phyloP scores from a whole-genome alignment of 1,284 basidiomycete species.

The Stygiomarasmius scandens region DNA sequence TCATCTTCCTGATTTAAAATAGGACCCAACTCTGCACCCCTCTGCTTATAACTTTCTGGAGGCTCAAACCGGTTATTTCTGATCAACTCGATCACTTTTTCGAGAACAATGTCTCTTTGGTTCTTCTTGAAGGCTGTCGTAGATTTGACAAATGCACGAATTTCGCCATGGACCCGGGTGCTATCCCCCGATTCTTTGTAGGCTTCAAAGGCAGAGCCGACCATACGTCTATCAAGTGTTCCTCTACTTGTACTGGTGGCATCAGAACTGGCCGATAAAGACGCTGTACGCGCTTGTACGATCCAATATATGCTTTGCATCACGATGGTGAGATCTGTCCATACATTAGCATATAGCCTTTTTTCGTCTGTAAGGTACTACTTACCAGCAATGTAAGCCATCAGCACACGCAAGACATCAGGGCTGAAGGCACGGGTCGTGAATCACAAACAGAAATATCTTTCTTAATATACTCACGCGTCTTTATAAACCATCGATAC shows the following conservation, averaged over 20 bases:
- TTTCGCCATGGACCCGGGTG: slow-evolving; percentile 14
- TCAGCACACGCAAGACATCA: slow-evolving; percentile 11
- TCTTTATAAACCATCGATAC: slow-evolving; percentile 21
- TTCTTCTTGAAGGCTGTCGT: slow-evolving; percentile 6
- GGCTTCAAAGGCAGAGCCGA: slow-evolving; percentile 16
- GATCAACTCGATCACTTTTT: slow-evolving; percentile 9
- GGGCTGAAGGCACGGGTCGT: neutral
- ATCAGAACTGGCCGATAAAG: slow-evolving; percentile 1
- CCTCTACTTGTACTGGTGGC: slow-evolving; percentile 1
- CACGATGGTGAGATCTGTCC: slow-evolving; percentile 19
- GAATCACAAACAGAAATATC: neutral
- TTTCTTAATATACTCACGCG: slow-evolving; percentile 18
- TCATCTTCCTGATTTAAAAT: too few species aligned
- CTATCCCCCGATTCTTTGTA: slow-evolving; percentile 11
- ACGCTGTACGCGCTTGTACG: slow-evolving; percentile 10
- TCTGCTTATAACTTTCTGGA: neutral
- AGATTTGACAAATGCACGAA: slow-evolving; percentile 13
- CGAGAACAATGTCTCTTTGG: slow-evolving; percentile 6
- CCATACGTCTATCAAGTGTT: neutral
- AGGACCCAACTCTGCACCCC: too few species aligned
- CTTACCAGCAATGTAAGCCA: slow-evolving; percentile 22
- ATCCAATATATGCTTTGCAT: slow-evolving; percentile 22
- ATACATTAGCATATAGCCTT: too few species aligned
- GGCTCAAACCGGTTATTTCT: neutral
- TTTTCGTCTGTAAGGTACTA: neutral